Evolutionary conservation across 306 rosid genomes (phyloP).

Genomic region (Rubus idaeus): DNA sequence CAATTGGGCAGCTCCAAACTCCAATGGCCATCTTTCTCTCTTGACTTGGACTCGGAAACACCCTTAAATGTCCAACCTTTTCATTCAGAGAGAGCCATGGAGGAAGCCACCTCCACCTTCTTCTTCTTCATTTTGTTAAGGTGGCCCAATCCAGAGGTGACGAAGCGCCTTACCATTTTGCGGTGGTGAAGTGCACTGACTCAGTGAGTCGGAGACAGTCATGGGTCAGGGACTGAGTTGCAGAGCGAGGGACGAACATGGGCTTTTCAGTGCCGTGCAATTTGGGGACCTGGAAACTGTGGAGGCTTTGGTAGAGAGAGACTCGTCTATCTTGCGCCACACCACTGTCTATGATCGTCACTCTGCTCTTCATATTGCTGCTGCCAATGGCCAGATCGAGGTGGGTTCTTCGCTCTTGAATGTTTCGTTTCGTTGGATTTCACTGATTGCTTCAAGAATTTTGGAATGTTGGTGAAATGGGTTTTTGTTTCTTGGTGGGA

Average conservation of each 20-base stretch:
- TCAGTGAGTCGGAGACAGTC: conserved; percentile 3
- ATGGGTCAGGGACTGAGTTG: conserved; percentile 99
- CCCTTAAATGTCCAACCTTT: conserved; percentile 48
- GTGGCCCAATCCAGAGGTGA: conserved; percentile 33
- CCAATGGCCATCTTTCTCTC: conserved; percentile 20
- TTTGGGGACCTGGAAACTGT: conserved; percentile 61
- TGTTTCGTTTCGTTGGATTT: background rate
- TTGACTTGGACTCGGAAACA: background rate
- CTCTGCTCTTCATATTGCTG: conserved; percentile 85
- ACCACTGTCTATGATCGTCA: conserved; percentile 82
- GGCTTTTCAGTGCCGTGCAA: conserved; percentile 79
- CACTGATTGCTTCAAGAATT: background rate
- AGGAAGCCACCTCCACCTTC: conserved; percentile 38
- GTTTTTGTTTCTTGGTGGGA: conserved; percentile 5
- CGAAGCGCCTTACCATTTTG: no score
- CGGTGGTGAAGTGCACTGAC: conserved; percentile 3
- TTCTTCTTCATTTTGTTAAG: conserved; percentile 19
- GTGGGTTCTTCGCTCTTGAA: conserved; percentile 31
- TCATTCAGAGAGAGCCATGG: conserved; percentile 21
- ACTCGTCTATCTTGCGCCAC: conserved; percentile 52
- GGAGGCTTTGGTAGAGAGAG: conserved; percentile 41
- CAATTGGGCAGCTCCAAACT: conserved; percentile 33
- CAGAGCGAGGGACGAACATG: conserved; percentile 62
- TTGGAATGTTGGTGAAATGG: conserved; percentile 12
- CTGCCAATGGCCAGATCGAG: conserved; percentile 98